Conservation (phyloP, 768 basidiomycete species). For the Suillus ampliporus region DNA sequence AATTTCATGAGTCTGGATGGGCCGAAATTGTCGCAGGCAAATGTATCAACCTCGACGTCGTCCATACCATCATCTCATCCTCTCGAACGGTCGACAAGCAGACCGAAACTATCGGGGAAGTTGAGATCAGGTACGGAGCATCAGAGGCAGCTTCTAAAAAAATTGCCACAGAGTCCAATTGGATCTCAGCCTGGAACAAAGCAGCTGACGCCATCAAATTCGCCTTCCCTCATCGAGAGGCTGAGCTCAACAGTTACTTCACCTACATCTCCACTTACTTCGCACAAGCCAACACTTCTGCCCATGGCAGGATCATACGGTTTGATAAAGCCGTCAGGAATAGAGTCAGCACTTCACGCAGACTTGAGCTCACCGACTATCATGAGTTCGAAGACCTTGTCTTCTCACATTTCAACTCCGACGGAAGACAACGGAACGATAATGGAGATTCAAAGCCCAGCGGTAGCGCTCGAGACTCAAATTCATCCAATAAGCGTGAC, state of each 20-base stretch:
- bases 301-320: constrained; percentile 28
- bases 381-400: background rate
- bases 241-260: constrained; percentile 32
- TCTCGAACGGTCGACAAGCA: constrained; percentile 14
- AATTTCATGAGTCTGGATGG: constrained; percentile 36
- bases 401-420: background rate
- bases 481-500: too few relatives aligned
- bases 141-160: constrained; percentile 15
- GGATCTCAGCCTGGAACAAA: constrained; percentile 29
- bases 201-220: constrained; percentile 22
- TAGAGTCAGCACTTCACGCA: constrained; percentile 21
- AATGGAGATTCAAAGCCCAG: too few relatives aligned
- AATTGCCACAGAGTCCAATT: constrained; percentile 27
- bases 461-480: too few relatives aligned
- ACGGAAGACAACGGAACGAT: constrained; percentile 13
- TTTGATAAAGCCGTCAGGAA: constrained; percentile 39
- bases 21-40: constrained; percentile 27
- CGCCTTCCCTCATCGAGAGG: constrained; percentile 33
- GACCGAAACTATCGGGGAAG: constrained; percentile 21
- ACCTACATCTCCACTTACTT: constrained; percentile 33
- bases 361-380: constrained; percentile 28
- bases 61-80: constrained; percentile 27
- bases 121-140: constrained; percentile 19
- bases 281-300: constrained; percentile 7
- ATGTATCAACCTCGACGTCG: constrained; percentile 35